Evolutionary conservation across 1,284 basidiomycete genomes (phyloP).

Genomic region (Lentinula novae-zelandiae): DNA sequence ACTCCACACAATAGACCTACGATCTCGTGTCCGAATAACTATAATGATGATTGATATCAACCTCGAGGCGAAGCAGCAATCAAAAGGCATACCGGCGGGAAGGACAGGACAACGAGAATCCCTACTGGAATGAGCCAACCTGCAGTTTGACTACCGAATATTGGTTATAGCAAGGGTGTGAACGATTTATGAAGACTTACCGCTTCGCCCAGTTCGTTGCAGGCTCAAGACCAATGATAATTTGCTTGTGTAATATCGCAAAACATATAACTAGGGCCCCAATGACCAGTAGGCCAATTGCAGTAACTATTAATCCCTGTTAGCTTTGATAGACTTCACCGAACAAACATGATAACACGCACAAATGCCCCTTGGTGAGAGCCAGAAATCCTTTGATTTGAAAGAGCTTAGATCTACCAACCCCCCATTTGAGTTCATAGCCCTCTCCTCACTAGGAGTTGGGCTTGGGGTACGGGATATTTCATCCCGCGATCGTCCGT

Average conservation of each 20-base stretch:
- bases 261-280: slow-evolving; percentile 36
- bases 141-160: slow-evolving; percentile 16
- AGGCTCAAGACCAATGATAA: slow-evolving; percentile 1
- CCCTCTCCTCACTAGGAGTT: slow-evolving; percentile 3
- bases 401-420: not conserved
- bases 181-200: not conserved
- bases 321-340: not conserved
- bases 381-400: not conserved
- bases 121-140: slow-evolving; percentile 86
- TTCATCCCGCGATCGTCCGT: not conserved
- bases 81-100: slow-evolving; percentile 55
- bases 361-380: not conserved
- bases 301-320: not conserved
- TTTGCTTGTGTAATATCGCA: slow-evolving; percentile 50
- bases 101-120: slow-evolving; percentile 74
- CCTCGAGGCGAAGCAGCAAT: slow-evolving; percentile 19
- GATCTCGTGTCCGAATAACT: slow-evolving; percentile 78
- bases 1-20: slow-evolving; percentile 73
- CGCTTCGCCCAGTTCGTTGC: not conserved
- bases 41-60: not conserved
- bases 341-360: not conserved
- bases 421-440: not conserved
- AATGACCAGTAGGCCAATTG: slow-evolving; percentile 10
- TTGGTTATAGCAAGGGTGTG: not conserved
- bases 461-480: slow-evolving; percentile 3